Base-by-base conservation (phyloP, 164 flowering plant species). In the Nymphaea thermarum region DNA sequence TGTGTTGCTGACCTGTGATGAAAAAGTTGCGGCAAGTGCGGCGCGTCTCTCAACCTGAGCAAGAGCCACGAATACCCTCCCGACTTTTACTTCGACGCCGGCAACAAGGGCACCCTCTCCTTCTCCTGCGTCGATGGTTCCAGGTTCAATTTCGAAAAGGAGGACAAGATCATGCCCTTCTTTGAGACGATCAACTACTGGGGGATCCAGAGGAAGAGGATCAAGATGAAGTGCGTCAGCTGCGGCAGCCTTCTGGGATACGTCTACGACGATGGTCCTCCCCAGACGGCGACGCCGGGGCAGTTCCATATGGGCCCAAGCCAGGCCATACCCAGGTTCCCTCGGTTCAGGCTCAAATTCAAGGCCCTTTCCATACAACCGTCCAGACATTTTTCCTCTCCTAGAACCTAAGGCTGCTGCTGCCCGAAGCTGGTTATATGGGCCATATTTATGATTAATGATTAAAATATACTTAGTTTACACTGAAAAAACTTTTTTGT, bases 201-300 rank as follows among this genome's bases (percentile, higher is more conserved):
- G 98, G 99, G 99, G 2, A 86, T 92, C 65, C 96, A 92, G 64
- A 62, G 99, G 76, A 86, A 80, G 71, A 68, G 98, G 66, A 86
- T 82, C 71, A 86, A 87, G 84, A 86, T 95, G 75, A 80, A 71
- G 72, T 95, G 99, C 82, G 78, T 67, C 45, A 44, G 71, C 67
- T 92, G 98, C 47, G 87, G 93, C 0, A 65, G 51, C 43, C 82
- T 85, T 14, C 72, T 94, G 42, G 98, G 99, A 2, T 74, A 88
- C 72, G 79, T 94, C 43, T 91, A 94, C 69, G 98, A 91, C 72
- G 99, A 91, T 74, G 99, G 99, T 0, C 94, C 92, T 53, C 96
- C 99, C 3, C 66, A 84, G 64, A 87, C 86, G 1, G 77, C 82
- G 64, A 71, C 87, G 45, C 78, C 88, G 6, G 96, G 99, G 10